These are phyloP conservation scores for Yarrowia bubula DNA, from an alignment of 805 yeast genomes.

Conservation along the genomic window DNA sequence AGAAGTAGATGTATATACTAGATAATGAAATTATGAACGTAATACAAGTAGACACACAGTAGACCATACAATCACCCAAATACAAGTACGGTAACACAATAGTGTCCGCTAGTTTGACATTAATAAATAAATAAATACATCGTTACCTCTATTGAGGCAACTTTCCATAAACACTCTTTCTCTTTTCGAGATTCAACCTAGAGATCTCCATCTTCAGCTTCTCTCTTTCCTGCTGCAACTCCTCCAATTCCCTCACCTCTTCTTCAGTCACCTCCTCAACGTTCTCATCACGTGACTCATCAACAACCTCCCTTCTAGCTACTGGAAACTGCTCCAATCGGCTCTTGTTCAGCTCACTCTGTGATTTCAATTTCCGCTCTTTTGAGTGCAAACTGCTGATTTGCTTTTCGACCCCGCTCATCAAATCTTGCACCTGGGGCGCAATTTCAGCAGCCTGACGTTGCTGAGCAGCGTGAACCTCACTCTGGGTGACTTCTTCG, in stretches of 20 bases:
- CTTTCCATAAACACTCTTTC: constrained; percentile 7
- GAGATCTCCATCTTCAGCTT: constrained; percentile 12
- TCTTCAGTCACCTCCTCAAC: neutral
- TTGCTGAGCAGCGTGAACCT: constrained; percentile 10
- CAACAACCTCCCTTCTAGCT: neutral
- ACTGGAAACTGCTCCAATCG: constrained; percentile 11
- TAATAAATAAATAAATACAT: constrained; percentile 8
- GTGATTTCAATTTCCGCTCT: constrained; percentile 9
- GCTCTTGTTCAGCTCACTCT: constrained; percentile 15
- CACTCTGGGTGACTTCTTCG: constrained; percentile 22
- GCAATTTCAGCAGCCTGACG: constrained; percentile 20
- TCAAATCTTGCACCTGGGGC: constrained; percentile 20
- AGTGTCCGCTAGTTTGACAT: no score
- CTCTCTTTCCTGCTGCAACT: constrained; percentile 2
- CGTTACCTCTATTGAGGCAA: neutral
- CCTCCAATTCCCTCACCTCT: neutral
- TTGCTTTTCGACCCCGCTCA: constrained; percentile 5
- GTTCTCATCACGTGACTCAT: neutral
- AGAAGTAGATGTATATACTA: constrained; percentile 1
- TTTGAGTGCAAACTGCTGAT: neutral
- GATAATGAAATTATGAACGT: neutral
- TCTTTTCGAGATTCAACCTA: neutral
- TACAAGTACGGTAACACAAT: no score
- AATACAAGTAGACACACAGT: no score
- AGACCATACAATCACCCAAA: no score